Base-by-base conservation (phyloP, 2,329 filamentous ascomycete species). In the Trichoderma citrinoviride region DNA sequence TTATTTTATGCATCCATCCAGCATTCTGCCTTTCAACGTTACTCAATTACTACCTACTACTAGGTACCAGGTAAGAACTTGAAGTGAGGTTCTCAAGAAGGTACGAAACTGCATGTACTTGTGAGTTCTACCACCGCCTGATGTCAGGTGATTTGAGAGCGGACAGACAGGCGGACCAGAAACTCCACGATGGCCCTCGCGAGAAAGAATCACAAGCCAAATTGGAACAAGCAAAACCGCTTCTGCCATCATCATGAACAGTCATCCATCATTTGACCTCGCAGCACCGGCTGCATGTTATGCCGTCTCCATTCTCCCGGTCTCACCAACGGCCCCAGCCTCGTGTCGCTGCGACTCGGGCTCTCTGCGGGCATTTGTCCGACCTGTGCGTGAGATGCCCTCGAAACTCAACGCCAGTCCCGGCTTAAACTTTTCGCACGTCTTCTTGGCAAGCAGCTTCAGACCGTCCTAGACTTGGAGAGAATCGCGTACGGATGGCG, bases 311-410 rank as follows among this genome's bases (percentile, higher is more conserved):
- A 43, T 61, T 53, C 8, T 47, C 37, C 57, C 57, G 57, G 47
- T 27, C 37, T 33, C 37, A 40, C 23, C 14, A 17, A 5, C 19
- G 7, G 17, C 17, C 46, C 25, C 54, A 57, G 43, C 54, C 40
- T 46, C 43, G 53, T 60, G 46, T 47, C 19, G n/a, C 19, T 7
- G 2, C 21, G 10, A 47, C 14, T 49, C 56, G 56, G 56, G 23
- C 29, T 40, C 27, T 60, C 56, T 60, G 56, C 46, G 56, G 56
- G 14, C 56, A 60, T 60, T 60, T 60, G 47, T 47, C 57, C 46
- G 47, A 53, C 46, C 29, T 33, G 29, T 61, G 56, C 46, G 56
- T 53, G 57, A 61, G 57, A 61, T 61, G 57, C 2, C 47, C 27
- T 33, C 21, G 29, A 50, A 50, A 46, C 14, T 33, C 57, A 17